These are phyloP conservation scores for Francoa sonchifolia DNA, from an alignment of 441 rosid species.

Conservation along the genomic window DNA sequence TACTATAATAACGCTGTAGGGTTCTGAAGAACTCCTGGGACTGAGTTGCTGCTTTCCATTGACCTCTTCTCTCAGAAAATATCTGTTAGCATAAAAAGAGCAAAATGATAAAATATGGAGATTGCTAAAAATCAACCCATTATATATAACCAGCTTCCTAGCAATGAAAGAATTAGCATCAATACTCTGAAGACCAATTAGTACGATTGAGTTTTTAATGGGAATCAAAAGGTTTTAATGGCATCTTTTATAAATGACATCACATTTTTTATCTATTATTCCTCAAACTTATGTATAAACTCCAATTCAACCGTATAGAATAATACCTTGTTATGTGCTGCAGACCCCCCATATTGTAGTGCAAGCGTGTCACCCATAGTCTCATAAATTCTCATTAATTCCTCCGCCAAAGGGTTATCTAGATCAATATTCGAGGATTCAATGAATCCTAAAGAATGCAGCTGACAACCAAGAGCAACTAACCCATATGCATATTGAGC, in stretches of 20 bases:
- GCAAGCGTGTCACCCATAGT: constrained; percentile 99
- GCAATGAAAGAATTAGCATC: too few relatives aligned
- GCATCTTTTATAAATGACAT: background rate
- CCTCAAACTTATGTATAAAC: background rate
- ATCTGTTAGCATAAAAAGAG: constrained; percentile 33
- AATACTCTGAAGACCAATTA: background rate
- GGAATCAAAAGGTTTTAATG: background rate
- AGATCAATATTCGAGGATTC: constrained; percentile 63
- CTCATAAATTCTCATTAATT: constrained; percentile 80
- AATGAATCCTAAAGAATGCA: constrained; percentile 58
- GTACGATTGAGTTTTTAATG: background rate
- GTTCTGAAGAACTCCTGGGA: constrained; percentile 98
- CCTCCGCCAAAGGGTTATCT: constrained; percentile 71
- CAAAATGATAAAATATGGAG: constrained; percentile 5
- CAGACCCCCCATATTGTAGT: constrained; percentile 97
- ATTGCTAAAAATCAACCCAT: too few relatives aligned
- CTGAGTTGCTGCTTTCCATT: constrained; percentile 99
- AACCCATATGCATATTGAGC: constrained; percentile 97
- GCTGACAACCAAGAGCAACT: constrained; percentile 90
- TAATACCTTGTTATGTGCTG: constrained; percentile 94
- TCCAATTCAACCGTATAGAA: background rate
- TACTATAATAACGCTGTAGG: constrained; percentile 91
- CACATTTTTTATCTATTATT: too few relatives aligned
- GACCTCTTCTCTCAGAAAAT: constrained; percentile 93
- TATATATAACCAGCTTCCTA: too few relatives aligned